These are phyloP conservation scores for Tulasnella sp. DNA, from an alignment of 768 basidiomycete species.

Conservation along the genomic window DNA sequence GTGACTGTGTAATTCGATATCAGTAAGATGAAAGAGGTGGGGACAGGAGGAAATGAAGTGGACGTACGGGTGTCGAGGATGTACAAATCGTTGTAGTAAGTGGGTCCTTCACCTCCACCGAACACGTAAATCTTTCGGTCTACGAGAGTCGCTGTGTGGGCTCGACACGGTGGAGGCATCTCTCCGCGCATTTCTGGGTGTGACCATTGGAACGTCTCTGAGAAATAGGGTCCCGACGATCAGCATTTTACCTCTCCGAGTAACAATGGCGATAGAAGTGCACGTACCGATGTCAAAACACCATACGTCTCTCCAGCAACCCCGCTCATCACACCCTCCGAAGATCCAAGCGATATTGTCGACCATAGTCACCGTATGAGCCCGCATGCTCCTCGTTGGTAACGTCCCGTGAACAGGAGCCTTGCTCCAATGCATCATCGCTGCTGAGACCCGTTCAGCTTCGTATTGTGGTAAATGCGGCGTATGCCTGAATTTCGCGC, in stretches of 20 bases:
- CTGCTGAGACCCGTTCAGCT: conserved; percentile 61
- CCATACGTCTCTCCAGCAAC: conserved; percentile 73
- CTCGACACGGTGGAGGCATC: conserved; percentile 77
- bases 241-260: conserved; percentile 42
- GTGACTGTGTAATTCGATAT: conserved; percentile 37
- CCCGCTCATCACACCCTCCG: conserved; percentile 85
- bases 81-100: conserved; percentile 82
- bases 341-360: conserved; percentile 85
- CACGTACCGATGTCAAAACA: conserved; percentile 79
- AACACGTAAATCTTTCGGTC: conserved; percentile 75
- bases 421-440: conserved; percentile 83
- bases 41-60: not conserved
- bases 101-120: conserved; percentile 82
- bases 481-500: conserved; percentile 33
- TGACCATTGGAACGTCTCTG: conserved; percentile 55
- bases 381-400: conserved; percentile 71
- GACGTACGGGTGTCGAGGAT: conserved; percentile 73
- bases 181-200: conserved; percentile 76
- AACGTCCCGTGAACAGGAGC: conserved; percentile 76
- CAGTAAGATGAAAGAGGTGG: not conserved
- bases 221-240: not conserved
- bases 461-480: conserved; percentile 38
- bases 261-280: conserved; percentile 66
- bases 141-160: conserved; percentile 84
- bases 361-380: conserved; percentile 82